Conservation (phyloP, 768 basidiomycete genomes). For the Leccinum disarticulatum region DNA sequence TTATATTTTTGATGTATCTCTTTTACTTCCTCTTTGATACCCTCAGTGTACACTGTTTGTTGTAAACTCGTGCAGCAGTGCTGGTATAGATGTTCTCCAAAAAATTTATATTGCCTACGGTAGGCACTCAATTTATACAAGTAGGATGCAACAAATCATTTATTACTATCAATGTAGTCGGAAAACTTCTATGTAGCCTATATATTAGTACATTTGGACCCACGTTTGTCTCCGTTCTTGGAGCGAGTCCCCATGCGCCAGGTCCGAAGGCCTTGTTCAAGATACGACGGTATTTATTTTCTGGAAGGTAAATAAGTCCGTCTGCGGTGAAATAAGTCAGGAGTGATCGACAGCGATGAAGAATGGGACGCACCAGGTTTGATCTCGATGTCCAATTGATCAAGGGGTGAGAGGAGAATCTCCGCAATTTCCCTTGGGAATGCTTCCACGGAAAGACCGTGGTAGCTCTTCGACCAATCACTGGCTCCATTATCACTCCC, state of each 20-base stretch:
- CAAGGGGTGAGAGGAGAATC: slow-evolving; percentile 69
- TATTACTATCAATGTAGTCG: too few species aligned
- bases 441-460: slow-evolving; percentile 73
- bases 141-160: too few species aligned
- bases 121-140: too few species aligned
- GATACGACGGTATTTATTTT: slow-evolving; percentile 93
- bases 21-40: too few species aligned
- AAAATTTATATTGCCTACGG: too few species aligned
- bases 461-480: slow-evolving; percentile 90
- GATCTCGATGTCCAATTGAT: slow-evolving; percentile 82
- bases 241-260: slow-evolving; percentile 96
- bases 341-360: too few species aligned
- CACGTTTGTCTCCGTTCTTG: slow-evolving; percentile 88
- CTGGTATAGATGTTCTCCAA: too few species aligned
- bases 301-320: slow-evolving; percentile 91
- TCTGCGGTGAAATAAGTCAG: slow-evolving; percentile 46
- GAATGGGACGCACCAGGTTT: slow-evolving; percentile 71
- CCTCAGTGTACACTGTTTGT: too few species aligned
- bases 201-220: slow-evolving; percentile 80
- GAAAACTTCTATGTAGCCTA: too few species aligned
- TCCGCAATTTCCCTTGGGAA: slow-evolving; percentile 77
- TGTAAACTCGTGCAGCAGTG: too few species aligned
- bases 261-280: slow-evolving; percentile 94
- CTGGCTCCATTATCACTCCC: slow-evolving; percentile 33
- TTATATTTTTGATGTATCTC: too few species aligned